Evolutionary conservation across 108 stramenopile species (phyloP).

Genomic region (Skeletonema potamos): DNA sequence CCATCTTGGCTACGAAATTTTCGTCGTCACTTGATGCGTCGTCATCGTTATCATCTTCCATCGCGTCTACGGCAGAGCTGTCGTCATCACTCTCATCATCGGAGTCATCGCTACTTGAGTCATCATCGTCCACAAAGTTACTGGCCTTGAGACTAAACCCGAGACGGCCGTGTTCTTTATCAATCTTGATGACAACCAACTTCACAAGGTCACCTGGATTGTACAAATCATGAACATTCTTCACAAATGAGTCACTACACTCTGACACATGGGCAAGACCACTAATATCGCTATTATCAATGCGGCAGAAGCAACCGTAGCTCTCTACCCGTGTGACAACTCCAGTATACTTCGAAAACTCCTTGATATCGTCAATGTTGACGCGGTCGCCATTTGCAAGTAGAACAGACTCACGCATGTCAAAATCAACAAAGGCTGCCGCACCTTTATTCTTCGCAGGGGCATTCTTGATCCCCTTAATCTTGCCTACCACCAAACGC

Average conservation of each 20-base stretch:
- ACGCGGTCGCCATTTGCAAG: slow-evolving; percentile 63
- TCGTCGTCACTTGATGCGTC: slow-evolving; percentile 49
- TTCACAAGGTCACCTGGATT: slow-evolving; percentile 94
- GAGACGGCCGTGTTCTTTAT: slow-evolving; percentile 61
- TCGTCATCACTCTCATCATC: slow-evolving; percentile 21
- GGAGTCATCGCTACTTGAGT: slow-evolving; percentile 61
- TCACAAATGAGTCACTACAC: slow-evolving; percentile 84
- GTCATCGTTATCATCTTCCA: slow-evolving; percentile 48
- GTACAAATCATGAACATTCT: slow-evolving; percentile 77
- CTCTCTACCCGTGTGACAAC: slow-evolving; percentile 82
- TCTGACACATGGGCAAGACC: slow-evolving; percentile 92
- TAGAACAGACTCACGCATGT: slow-evolving; percentile 77
- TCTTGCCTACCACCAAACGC: slow-evolving; percentile 89
- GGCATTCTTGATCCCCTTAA: slow-evolving; percentile 53
- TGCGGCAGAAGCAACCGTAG: slow-evolving; percentile 92
- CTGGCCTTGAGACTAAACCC: slow-evolving; percentile 91
- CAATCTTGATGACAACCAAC: slow-evolving; percentile 86
- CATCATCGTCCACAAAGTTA: slow-evolving; percentile 83
- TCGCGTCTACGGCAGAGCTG: slow-evolving; percentile 14
- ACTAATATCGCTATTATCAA: slow-evolving; percentile 84
- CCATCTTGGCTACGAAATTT: slow-evolving; percentile 74
- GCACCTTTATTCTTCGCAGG: slow-evolving; percentile 28
- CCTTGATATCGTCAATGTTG: slow-evolving; percentile 71
- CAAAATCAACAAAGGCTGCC: slow-evolving; percentile 59
- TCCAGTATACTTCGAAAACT: slow-evolving; percentile 82